Conservation (phyloP, 148 eudicot species). For the Diospyros lotus region DNA sequence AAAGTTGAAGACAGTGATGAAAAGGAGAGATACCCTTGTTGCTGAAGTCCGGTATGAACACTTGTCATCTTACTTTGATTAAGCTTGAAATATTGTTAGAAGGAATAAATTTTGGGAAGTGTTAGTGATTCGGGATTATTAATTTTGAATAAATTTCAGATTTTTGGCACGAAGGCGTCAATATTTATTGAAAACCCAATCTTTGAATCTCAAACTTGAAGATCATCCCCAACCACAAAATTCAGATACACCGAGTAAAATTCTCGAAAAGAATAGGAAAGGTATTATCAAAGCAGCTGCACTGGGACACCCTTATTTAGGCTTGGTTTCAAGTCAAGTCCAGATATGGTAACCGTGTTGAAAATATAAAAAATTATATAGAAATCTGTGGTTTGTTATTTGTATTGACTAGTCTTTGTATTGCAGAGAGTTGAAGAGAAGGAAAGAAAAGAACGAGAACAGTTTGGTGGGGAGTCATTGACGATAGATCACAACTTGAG, state of each 20-base stretch:
- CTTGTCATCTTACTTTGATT: background rate
- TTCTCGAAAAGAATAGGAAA: constrained; percentile 9
- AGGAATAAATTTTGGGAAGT: background rate
- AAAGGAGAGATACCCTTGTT: constrained; percentile 31
- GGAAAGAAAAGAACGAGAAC: constrained; percentile 16
- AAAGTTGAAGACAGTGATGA: constrained; percentile 41
- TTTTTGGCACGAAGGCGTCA: constrained; percentile 45
- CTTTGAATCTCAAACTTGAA: constrained; percentile 15
- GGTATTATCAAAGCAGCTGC: background rate
- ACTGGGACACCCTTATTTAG: constrained; percentile 1
- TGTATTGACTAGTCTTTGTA: background rate
- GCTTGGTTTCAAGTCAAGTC: constrained; percentile 9
- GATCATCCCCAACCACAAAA: constrained; percentile 14
- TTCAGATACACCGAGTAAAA: constrained; percentile 19
- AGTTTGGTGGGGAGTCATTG: constrained; percentile 14
- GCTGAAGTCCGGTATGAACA: constrained; percentile 43
- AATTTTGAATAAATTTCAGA: constrained; percentile 22
- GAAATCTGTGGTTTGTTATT: background rate
- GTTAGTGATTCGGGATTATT: background rate
- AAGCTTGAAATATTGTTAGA: background rate
- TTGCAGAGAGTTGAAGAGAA: constrained; percentile 22
- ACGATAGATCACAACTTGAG: constrained; percentile 26
- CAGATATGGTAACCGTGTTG: background rate
- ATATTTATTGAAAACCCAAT: constrained; percentile 22
- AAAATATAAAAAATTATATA: background rate